phyloP scores from a whole-genome alignment of 306 rosid genomes.

The Lathyrus aphaca region DNA sequence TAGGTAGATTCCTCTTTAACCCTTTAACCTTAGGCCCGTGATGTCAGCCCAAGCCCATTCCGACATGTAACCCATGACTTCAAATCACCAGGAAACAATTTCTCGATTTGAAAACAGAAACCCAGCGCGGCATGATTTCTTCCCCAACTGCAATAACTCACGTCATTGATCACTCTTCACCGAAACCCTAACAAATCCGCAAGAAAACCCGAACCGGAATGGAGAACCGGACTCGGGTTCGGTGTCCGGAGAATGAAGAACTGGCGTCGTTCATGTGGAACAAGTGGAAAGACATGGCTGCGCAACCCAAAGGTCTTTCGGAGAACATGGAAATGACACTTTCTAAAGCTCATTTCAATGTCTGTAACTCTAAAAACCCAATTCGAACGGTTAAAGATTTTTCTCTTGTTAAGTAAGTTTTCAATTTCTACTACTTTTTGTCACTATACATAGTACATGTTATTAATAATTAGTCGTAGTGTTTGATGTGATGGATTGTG shows the following conservation, averaged over 20 bases:
- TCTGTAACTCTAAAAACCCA: constrained; percentile 67
- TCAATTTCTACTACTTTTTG: neutral
- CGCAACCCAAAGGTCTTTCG: constrained; percentile 67
- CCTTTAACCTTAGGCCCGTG: no score
- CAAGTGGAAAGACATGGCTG: constrained; percentile 77
- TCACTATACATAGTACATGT: neutral
- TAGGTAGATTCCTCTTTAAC: no score
- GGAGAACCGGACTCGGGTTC: constrained; percentile 58
- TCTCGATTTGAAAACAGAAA: constrained; percentile 29
- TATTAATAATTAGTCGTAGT: no score
- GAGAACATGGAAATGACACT: constrained; percentile 71
- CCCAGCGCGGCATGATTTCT: constrained; percentile 42
- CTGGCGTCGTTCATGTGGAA: constrained; percentile 59
- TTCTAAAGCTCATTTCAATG: constrained; percentile 74
- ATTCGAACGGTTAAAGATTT: constrained; percentile 73
- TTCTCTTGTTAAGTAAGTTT: constrained; percentile 70
- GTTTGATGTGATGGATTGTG: neutral
- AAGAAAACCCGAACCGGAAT: constrained; percentile 26
- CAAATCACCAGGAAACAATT: neutral
- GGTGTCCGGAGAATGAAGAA: constrained; percentile 66
- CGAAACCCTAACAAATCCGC: constrained; percentile 17
- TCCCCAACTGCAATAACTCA: constrained; percentile 24
- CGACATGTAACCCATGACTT: neutral
- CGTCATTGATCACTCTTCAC: neutral
- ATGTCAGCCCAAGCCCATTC: neutral